phyloP scores from a whole-genome alignment of 2,329 filamentous ascomycete species.

The Clonostachys byssicola region DNA sequence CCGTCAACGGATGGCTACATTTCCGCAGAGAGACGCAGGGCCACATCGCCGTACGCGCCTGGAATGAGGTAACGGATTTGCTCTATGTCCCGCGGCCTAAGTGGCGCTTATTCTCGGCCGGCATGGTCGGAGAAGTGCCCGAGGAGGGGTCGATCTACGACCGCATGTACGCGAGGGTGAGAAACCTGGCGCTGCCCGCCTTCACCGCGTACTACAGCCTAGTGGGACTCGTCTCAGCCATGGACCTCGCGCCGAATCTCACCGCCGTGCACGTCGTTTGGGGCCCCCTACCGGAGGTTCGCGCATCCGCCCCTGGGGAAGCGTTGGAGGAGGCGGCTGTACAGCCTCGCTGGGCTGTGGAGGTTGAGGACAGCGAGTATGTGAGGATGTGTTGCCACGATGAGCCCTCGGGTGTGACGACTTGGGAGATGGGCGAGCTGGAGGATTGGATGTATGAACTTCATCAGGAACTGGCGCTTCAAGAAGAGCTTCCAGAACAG shows the following conservation, averaged over 20 bases:
- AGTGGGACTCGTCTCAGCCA: constrained; percentile 4
- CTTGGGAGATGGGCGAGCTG: constrained; percentile 8
- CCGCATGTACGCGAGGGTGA: background rate
- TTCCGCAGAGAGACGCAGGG: background rate
- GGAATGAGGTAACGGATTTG: constrained; percentile 6
- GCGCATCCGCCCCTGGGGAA: background rate
- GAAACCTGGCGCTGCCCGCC: constrained; percentile 15
- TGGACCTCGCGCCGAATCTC: constrained; percentile 9
- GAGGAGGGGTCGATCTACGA: no score
- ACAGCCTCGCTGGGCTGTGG: background rate
- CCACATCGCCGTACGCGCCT: constrained; percentile 4
- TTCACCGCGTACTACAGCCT: constrained; percentile 16
- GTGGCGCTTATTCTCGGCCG: no score
- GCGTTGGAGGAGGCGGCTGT: no score
- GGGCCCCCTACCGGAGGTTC: constrained; percentile 10
- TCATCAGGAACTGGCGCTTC: constrained; percentile 1
- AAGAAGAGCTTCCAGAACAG: no score
- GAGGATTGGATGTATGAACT: constrained; percentile 9
- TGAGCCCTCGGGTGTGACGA: background rate
- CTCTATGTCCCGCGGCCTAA: background rate
- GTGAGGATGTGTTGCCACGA: constrained; percentile 8
- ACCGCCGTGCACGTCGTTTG: constrained; percentile 12
- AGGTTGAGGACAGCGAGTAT: background rate
- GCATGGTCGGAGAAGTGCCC: no score
- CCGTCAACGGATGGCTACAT: background rate